These are phyloP conservation scores for Lasiosphaeria hispida DNA, from an alignment of 495 filamentous ascomycete genomes.

Conservation along the genomic window DNA sequence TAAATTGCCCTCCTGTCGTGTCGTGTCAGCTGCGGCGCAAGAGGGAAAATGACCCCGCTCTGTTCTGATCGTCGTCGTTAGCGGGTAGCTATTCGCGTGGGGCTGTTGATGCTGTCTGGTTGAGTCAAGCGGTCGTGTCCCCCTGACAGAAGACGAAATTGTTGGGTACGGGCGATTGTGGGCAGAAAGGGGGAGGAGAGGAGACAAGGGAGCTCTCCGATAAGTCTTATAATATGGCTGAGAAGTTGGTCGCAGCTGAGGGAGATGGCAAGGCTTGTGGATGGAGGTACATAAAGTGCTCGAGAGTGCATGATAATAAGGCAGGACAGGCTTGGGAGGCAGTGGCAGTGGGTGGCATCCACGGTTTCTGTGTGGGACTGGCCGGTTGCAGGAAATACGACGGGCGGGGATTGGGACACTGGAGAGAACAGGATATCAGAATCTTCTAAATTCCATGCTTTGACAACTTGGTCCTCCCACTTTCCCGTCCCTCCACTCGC, in stretches of 20 bases:
- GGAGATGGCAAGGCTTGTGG: not conserved
- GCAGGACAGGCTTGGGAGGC: not conserved
- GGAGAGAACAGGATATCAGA: constrained; percentile 27
- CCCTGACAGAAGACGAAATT: constrained; percentile 9
- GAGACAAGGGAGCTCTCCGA: not conserved
- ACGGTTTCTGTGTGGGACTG: constrained; percentile 5
- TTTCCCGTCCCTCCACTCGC: constrained; percentile 21
- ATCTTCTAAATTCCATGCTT: constrained; percentile 32
- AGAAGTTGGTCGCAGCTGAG: not conserved
- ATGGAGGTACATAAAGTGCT: constrained; percentile 1
- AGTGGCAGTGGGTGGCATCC: not conserved
- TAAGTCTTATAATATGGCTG: not conserved
- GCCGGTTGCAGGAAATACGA: constrained; percentile 8
- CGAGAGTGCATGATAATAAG: not conserved
- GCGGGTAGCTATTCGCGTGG: not conserved
- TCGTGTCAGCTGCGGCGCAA: not conserved
- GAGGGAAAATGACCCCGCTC: too few relatives aligned
- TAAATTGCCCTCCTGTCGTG: not conserved
- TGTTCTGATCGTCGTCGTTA: too few relatives aligned
- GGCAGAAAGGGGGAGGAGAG: not conserved
- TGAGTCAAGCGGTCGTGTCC: constrained; percentile 1
- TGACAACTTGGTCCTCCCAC: constrained; percentile 21
- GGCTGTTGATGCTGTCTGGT: not conserved
- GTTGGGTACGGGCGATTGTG: not conserved
- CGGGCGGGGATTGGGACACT: constrained; percentile 14